Evolutionary conservation across 495 filamentous ascomycete genomes (phyloP).

Genomic region (Hypoxylon crocopeplum): DNA sequence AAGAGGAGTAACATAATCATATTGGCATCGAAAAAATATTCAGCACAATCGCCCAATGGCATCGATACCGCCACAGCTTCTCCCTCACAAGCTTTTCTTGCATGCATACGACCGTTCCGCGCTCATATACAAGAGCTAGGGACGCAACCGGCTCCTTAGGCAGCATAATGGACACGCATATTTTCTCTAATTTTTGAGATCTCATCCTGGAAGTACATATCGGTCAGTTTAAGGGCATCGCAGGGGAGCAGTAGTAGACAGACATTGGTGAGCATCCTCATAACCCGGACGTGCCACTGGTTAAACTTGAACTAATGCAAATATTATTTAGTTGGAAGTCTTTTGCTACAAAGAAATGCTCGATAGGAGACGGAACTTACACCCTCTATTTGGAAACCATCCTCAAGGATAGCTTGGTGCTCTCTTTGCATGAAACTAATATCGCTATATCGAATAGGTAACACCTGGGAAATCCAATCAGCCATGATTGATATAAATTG

Average conservation of each 20-base stretch:
- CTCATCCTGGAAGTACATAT: background rate
- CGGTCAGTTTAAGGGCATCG: background rate
- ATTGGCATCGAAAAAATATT: too few species aligned
- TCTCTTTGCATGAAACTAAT: background rate
- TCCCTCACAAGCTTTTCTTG: background rate
- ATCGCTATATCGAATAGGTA: background rate
- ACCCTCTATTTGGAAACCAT: background rate
- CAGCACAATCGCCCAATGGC: too few species aligned
- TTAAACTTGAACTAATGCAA: background rate
- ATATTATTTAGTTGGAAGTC: background rate
- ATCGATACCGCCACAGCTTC: too few species aligned
- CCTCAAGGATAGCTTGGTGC: background rate
- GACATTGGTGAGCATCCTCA: background rate
- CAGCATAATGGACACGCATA: slow-evolving; percentile 2
- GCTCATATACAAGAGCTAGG: background rate
- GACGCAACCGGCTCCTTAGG: too few species aligned
- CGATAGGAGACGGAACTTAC: too few species aligned
- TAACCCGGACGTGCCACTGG: background rate
- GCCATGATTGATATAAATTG: too few species aligned
- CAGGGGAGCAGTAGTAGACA: background rate
- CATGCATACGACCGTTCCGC: background rate
- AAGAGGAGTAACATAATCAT: too few species aligned
- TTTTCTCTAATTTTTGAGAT: background rate
- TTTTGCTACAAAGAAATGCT: background rate
- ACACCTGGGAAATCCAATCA: background rate